Conservation (phyloP, 2,329 filamentous ascomycete species). For the Scedosporium minutisporum region DNA sequence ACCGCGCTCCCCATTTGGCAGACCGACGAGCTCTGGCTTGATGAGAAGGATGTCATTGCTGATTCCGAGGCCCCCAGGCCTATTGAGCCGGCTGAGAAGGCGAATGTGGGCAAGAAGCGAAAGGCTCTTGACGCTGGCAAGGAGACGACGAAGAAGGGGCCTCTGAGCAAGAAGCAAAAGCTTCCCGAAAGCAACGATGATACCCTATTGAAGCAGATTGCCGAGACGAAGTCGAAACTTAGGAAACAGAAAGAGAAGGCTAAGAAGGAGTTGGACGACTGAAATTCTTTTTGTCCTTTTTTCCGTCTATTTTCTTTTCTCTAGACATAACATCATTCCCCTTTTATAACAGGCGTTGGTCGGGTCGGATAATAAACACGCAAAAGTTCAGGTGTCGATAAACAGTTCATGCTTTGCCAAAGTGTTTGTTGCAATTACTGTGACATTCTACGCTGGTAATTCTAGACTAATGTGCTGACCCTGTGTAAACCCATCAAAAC, state of each 20-base stretch:
- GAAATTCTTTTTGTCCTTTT: slow-evolving; percentile 8
- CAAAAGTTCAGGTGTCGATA: background rate
- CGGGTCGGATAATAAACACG: background rate
- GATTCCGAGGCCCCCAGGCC: slow-evolving; percentile 39
- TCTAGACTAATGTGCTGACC: too few species aligned
- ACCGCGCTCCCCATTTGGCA: slow-evolving; percentile 90
- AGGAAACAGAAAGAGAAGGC: slow-evolving; percentile 51
- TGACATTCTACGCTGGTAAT: background rate
- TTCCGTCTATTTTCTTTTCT: too few species aligned
- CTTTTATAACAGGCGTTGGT: slow-evolving; percentile 1
- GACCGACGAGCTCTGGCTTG: slow-evolving; percentile 82
- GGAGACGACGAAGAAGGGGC: slow-evolving; percentile 17
- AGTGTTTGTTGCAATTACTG: background rate
- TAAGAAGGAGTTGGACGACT: slow-evolving; percentile 42
- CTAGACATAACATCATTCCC: background rate
- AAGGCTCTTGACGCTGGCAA: slow-evolving; percentile 34
- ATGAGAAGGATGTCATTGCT: slow-evolving; percentile 64
- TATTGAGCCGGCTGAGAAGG: slow-evolving; percentile 33
- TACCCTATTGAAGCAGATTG: slow-evolving; percentile 47
- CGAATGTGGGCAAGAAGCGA: slow-evolving; percentile 52
- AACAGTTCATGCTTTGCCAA: background rate
- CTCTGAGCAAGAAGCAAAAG: slow-evolving; percentile 32
- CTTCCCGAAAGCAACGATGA: slow-evolving; percentile 38
- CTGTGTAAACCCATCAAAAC: background rate
- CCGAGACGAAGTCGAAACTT: slow-evolving; percentile 47